phyloP scores from a whole-genome alignment of 805 yeast species.

The Yarrowia sp. region DNA sequence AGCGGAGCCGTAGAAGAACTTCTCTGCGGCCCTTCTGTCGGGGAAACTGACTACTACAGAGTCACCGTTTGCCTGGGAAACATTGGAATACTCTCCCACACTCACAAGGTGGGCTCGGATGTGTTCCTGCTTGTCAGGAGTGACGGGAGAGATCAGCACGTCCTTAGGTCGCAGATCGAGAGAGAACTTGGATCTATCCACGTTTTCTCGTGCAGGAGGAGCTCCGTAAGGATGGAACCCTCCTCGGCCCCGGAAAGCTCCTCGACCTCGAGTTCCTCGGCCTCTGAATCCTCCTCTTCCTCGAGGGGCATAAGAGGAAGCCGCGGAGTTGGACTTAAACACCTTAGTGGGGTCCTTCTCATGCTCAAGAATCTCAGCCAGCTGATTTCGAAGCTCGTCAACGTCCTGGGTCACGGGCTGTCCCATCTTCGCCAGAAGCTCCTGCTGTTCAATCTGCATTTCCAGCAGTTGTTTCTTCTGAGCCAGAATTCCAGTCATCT shows the following conservation, averaged over 20 bases:
- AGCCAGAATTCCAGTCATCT: constrained; percentile 38
- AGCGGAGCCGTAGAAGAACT: constrained; percentile 33
- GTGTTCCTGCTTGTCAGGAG: constrained; percentile 37
- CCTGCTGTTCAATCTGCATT: constrained; percentile 36
- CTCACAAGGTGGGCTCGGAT: constrained; percentile 35
- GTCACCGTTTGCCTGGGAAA: constrained; percentile 26
- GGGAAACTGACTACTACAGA: constrained; percentile 35
- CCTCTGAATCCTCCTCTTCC: constrained; percentile 7
- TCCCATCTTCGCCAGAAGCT: constrained; percentile 29
- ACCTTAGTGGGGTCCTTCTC: constrained; percentile 16
- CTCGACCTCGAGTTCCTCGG: constrained; percentile 2
- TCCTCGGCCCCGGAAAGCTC: constrained; percentile 1
- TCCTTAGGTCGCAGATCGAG: constrained; percentile 42
- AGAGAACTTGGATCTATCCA: neutral
- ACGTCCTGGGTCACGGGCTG: constrained; percentile 30
- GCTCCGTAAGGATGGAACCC: constrained; percentile 26
- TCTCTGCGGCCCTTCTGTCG: constrained; percentile 42
- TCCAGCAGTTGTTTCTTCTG: constrained; percentile 40
- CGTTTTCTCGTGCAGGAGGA: constrained; percentile 32
- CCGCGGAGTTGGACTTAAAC: neutral
- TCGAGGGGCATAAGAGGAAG: neutral
- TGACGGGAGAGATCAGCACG: constrained; percentile 37
- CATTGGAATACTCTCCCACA: constrained; percentile 33
- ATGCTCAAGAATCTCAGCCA: constrained; percentile 34
- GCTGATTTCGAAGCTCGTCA: constrained; percentile 35